Percentiles rank a stretch among this genome's conserved stretches.
Conservation (phyloP, 2,329 filamentous ascomycete genomes). For the Chlorencoelia australis region DNA sequence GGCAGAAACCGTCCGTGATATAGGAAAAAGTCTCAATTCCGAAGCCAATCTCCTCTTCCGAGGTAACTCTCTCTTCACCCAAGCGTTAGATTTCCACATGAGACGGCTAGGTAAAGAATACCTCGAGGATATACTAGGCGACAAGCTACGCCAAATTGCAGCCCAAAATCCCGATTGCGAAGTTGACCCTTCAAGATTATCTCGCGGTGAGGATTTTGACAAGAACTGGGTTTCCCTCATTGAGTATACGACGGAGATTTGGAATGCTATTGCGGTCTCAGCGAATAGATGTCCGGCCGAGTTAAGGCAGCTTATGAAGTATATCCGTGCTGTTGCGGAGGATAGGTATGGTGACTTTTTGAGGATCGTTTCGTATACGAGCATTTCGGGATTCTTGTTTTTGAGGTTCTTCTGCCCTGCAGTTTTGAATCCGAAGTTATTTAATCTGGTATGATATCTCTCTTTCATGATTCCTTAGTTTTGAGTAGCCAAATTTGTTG, state of each 20-base stretch:
- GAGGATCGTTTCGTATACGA: slow-evolving; percentile 82
- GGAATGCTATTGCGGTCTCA: slow-evolving; percentile 73
- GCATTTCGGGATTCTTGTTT: slow-evolving; percentile 90
- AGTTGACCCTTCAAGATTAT: slow-evolving; percentile 78
- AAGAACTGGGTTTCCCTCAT: slow-evolving; percentile 76
- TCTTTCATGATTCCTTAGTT: too few relatives aligned
- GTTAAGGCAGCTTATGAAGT: slow-evolving; percentile 76
- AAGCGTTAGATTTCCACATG: slow-evolving; percentile 93
- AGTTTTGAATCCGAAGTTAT: slow-evolving; percentile 91
- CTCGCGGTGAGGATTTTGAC: slow-evolving; percentile 57
- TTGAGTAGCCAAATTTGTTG: too few relatives aligned
- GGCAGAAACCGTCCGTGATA: slow-evolving; percentile 63
- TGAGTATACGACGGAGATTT: slow-evolving; percentile 68
- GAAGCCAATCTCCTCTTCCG: slow-evolving; percentile 94
- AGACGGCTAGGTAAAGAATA: slow-evolving; percentile 88
- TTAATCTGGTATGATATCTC: too few relatives aligned
- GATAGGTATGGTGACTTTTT: slow-evolving; percentile 91
- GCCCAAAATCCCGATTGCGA: slow-evolving; percentile 87
- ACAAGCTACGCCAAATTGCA: slow-evolving; percentile 82
- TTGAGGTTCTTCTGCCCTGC: slow-evolving; percentile 92
- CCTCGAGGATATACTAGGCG: slow-evolving; percentile 74
- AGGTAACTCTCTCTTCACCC: slow-evolving; percentile 88
- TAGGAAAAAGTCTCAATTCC: slow-evolving; percentile 67
- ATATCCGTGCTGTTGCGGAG: slow-evolving; percentile 84
- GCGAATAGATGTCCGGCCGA: slow-evolving; percentile 68